Evolutionary conservation across 495 filamentous ascomycete species (phyloP).

Genomic region (Neurospora sp.): DNA sequence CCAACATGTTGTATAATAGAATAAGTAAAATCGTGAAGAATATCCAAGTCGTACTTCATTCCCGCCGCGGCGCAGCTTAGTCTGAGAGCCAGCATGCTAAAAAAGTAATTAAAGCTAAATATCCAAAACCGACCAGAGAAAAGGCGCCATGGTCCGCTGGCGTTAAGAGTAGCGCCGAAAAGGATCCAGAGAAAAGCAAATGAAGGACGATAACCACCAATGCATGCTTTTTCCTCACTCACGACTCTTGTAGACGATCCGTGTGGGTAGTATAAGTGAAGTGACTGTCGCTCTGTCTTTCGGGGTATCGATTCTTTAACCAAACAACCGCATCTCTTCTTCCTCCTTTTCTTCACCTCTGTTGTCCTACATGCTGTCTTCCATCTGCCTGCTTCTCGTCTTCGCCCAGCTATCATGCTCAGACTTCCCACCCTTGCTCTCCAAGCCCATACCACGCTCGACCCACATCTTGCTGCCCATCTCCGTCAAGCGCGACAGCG

Average conservation of each 20-base stretch:
- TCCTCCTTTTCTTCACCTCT: too few relatives aligned
- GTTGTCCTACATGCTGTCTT: constrained; percentile 55
- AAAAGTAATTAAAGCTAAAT: not conserved
- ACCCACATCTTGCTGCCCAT: constrained; percentile 96
- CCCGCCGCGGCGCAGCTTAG: not conserved
- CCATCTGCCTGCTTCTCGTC: constrained; percentile 55
- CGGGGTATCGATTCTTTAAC: constrained; percentile 4
- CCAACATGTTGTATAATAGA: not conserved
- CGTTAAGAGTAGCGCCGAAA: not conserved
- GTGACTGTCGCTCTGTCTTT: not conserved
- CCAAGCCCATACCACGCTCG: constrained; percentile 68
- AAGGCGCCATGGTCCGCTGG: not conserved
- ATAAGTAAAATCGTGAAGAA: not conserved
- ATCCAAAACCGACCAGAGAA: not conserved
- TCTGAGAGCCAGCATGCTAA: not conserved
- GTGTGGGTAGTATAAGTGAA: not conserved
- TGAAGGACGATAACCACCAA: not conserved
- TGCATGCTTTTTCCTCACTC: not conserved
- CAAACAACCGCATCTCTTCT: not conserved
- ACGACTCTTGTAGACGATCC: not conserved
- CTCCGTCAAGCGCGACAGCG: constrained; percentile 71
- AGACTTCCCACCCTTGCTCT: constrained; percentile 44
- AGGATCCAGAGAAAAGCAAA: not conserved
- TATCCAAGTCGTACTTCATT: not conserved
- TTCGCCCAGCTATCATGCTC: constrained; percentile 57